Percentiles rank a stretch among this genome's conserved stretches.
These are phyloP conservation scores for Colletotrichum graminicola DNA, from an alignment of 2,329 filamentous ascomycete species.

Conservation along the genomic window DNA sequence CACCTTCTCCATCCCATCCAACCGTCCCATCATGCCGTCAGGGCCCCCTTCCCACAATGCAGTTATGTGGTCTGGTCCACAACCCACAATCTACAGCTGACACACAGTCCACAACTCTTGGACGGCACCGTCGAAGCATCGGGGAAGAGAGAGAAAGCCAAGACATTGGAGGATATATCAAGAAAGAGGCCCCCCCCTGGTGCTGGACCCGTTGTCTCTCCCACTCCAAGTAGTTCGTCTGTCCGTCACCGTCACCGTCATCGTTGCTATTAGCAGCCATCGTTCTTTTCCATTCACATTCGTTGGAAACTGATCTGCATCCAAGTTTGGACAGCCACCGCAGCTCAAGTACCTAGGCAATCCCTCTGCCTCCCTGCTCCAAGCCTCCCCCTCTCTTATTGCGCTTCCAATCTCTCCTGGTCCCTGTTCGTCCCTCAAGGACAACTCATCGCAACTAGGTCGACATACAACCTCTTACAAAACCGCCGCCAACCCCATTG, in stretches of 20 bases:
- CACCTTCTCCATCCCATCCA: conserved; percentile 33
- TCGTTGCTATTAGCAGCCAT: conserved; percentile 9
- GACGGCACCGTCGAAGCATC: conserved; percentile 26
- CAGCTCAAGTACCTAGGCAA: too few relatives aligned
- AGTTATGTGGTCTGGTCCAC: conserved; percentile 26
- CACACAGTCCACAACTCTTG: conserved; percentile 25
- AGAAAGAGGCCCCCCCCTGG: conserved; percentile 34
- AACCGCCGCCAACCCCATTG: conserved; percentile 28
- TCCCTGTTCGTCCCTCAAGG: not conserved
- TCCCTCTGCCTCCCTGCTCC: not conserved
- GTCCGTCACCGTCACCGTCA: conserved; percentile 14
- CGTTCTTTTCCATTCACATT: conserved; percentile 21
- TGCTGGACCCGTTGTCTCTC: conserved; percentile 2
- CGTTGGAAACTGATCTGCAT: conserved; percentile 36
- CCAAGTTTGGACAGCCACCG: conserved; percentile 27
- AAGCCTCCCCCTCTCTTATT: not conserved
- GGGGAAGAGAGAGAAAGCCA: conserved; percentile 21
- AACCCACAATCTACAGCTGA: not conserved
- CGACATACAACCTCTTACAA: conserved; percentile 19
- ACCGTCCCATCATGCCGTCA: conserved; percentile 18
- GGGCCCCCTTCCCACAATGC: conserved; percentile 28
- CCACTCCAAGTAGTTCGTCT: conserved; percentile 4
- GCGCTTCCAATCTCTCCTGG: too few relatives aligned
- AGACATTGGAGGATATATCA: conserved; percentile 37
- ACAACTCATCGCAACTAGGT: conserved; percentile 7